These are phyloP conservation scores for Nitzschia inconspicua DNA, from an alignment of 108 stramenopile species.

Conservation along the genomic window DNA sequence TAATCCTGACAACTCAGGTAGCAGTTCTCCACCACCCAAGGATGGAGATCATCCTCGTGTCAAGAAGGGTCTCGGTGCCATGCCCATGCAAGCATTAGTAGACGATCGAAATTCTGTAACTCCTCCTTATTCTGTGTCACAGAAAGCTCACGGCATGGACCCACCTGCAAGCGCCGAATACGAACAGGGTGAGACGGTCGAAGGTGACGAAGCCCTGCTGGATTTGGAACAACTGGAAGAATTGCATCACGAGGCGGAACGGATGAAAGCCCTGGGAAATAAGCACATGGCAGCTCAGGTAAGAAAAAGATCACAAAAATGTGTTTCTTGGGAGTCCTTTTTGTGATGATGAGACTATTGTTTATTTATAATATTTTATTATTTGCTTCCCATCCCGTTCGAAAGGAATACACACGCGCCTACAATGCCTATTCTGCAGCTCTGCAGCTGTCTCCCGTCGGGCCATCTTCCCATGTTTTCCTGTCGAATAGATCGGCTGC, in stretches of 20 bases:
- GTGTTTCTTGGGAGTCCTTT: too few relatives aligned
- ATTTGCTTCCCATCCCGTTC: not conserved
- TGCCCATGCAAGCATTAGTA: not conserved
- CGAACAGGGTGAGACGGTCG: conserved; percentile 8
- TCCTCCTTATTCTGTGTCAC: not conserved
- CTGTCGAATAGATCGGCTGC: conserved; percentile 87
- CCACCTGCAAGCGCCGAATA: not conserved
- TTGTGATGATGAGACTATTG: too few relatives aligned
- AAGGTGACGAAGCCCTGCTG: conserved; percentile 64
- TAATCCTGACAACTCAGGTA: too few relatives aligned
- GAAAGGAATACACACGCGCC: conserved; percentile 77
- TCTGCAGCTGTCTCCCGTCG: conserved; percentile 79
- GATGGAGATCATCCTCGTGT: not conserved
- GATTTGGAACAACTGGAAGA: conserved; percentile 81
- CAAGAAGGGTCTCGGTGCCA: conserved; percentile 9
- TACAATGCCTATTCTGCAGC: conserved; percentile 89
- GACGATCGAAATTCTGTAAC: too few relatives aligned
- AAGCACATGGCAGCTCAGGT: conserved; percentile 90
- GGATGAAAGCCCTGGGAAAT: conserved; percentile 86
- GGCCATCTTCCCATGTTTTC: conserved; percentile 87
- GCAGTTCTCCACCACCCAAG: too few relatives aligned
- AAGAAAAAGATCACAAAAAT: conserved; percentile 7
- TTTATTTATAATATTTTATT: not conserved
- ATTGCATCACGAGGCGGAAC: conserved; percentile 79
- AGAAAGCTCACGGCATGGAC: not conserved